Evolutionary conservation across 345 rosid genomes (phyloP).

Genomic region (Pseudoturritis turrita): DNA sequence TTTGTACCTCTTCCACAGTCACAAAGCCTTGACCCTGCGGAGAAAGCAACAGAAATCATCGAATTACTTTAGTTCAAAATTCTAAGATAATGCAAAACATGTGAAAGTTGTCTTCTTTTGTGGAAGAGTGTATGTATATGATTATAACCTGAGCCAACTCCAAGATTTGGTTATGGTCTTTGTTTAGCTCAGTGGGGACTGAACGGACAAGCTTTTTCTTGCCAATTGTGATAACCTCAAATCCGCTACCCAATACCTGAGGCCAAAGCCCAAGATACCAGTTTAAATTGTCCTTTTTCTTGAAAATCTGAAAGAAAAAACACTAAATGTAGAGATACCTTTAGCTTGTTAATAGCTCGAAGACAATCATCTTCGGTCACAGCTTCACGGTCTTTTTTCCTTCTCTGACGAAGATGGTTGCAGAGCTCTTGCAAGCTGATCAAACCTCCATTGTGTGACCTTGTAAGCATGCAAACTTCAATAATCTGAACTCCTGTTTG

Average conservation of each 20-base stretch:
- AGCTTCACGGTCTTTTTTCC: slow-evolving; percentile 73
- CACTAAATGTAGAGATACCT: slow-evolving; percentile 56
- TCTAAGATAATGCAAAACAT: background rate
- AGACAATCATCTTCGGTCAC: slow-evolving; percentile 93
- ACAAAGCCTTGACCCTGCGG: slow-evolving; percentile 80
- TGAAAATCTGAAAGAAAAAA: background rate
- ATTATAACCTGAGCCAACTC: slow-evolving; percentile 70
- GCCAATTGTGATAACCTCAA: slow-evolving; percentile 86
- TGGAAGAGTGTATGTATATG: background rate
- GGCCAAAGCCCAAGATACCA: background rate
- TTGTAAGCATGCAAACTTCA: slow-evolving; percentile 89
- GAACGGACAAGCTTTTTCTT: slow-evolving; percentile 86
- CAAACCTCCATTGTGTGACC: slow-evolving; percentile 83
- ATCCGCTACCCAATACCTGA: slow-evolving; percentile 81
- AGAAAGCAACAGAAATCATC: background rate
- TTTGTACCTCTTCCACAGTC: slow-evolving; percentile 75
- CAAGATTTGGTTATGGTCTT: slow-evolving; percentile 88
- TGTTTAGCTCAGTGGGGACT: slow-evolving; percentile 89
- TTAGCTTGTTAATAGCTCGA: slow-evolving; percentile 90
- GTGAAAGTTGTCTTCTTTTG: background rate
- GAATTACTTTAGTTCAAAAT: background rate
- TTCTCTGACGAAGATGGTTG: slow-evolving; percentile 59
- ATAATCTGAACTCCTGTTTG: slow-evolving; percentile 87
- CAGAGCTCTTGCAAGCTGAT: slow-evolving; percentile 84
- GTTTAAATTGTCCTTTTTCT: background rate